Conservation (phyloP, 148 eudicot species). For the Rhododendron molle region DNA sequence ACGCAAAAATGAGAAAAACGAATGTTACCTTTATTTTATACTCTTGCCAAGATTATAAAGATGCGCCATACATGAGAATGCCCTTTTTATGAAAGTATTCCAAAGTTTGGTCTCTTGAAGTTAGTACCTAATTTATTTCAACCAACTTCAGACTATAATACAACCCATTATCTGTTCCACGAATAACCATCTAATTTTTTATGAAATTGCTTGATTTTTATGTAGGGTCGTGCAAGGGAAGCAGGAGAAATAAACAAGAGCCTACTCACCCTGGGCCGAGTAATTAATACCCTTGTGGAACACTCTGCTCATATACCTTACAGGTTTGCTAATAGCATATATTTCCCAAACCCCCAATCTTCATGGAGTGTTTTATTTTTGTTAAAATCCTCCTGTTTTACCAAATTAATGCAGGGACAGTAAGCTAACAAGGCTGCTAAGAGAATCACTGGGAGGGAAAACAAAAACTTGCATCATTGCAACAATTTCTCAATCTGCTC, state of each 20-base stretch:
- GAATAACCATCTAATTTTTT: neutral
- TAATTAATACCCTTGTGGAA: constrained; percentile 74
- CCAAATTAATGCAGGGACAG: constrained; percentile 56
- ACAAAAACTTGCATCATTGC: constrained; percentile 93
- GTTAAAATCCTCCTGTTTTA: neutral
- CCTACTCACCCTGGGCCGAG: constrained; percentile 79
- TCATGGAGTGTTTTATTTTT: neutral
- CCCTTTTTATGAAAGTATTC: neutral
- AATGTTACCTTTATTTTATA: neutral
- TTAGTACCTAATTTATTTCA: neutral
- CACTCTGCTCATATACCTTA: constrained; percentile 82
- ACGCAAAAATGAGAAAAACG: neutral
- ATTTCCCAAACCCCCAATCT: neutral
- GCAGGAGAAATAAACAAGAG: constrained; percentile 94
- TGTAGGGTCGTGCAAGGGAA: constrained; percentile 72
- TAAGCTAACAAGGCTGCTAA: constrained; percentile 76
- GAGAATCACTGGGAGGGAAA: constrained; percentile 91
- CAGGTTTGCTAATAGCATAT: constrained; percentile 41
- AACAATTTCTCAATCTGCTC: constrained; percentile 70
- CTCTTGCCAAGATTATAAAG: neutral
- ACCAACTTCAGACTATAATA: neutral
- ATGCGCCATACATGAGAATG: neutral
- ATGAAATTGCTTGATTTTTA: constrained; percentile 1
- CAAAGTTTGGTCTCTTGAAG: neutral
- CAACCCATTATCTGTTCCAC: neutral